Evolutionary conservation across 169 alveolate genomes (phyloP), one percentile per base, ranked within the genome.

Genomic region (Eimeria acervulina): DNA sequence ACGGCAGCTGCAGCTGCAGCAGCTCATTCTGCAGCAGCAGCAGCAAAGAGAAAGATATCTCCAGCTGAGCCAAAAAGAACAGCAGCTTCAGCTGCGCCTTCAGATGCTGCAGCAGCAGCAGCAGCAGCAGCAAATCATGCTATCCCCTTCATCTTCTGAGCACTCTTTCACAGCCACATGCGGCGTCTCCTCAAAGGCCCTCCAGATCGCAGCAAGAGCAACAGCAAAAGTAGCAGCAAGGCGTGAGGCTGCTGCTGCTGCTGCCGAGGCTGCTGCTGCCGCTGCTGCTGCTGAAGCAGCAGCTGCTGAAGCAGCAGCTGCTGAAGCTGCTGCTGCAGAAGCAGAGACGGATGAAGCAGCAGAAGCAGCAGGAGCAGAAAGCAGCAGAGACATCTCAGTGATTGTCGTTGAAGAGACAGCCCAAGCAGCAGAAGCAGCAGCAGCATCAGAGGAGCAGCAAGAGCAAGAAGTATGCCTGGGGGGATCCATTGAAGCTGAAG

Each of bases 161-260:
- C 8, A 59, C 21, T 76, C 87, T 23, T 21, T 19, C 33, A 17
- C 31, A 33, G 55, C 51, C 87, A 38, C 28, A 1, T 40, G 31
- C 13, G 55, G 55, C 7, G 55, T 76, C 26, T 76, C 87, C 23
- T 21, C 33, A 1, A 21, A 26, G 33, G 44, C 87, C 55, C 31
- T 33, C n/a, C 61, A 76, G 52, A 40, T 31, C 8, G 87, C 87
- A 76, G 61, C 55, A 33, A 76, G 59, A 31, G 87, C 87, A 42
- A 28, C 55, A 21, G 87, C 87, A 38, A 33, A 42, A 33, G 87
- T 76, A 76, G 87, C 87, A 76, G 87, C 87, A 36, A 28, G 87
- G 59, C 44, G 87, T 13, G 87, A 33, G 23, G 12, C 36, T 10
- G 87, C 87, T 13, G 87, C 87, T 13, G 87, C 87, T 10, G 55